phyloP scores from a whole-genome alignment of 495 filamentous ascomycete species.

The Poronia punctata region DNA sequence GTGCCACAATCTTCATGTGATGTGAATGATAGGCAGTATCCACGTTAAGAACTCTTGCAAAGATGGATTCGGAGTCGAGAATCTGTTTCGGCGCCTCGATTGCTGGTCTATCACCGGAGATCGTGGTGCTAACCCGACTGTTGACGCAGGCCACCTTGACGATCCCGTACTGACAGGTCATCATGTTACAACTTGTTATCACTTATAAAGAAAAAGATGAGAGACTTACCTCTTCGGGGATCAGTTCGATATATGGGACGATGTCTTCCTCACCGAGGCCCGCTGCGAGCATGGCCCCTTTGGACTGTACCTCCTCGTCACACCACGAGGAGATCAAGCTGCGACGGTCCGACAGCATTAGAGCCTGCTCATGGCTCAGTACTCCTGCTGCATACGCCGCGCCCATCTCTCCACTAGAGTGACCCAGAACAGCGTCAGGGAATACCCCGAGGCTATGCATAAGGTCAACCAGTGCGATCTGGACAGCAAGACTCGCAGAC shows the following conservation, averaged over 20 bases:
- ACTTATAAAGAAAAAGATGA: too few relatives aligned
- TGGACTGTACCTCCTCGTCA: too few relatives aligned
- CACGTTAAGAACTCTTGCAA: conserved; percentile 25
- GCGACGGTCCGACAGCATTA: conserved; percentile 22
- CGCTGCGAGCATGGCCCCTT: neutral
- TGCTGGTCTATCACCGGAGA: conserved; percentile 35
- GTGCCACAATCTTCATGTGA: conserved; percentile 38
- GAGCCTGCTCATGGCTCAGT: conserved; percentile 26
- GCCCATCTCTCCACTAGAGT: conserved; percentile 55
- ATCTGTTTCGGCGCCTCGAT: conserved; percentile 23
- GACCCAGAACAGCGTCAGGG: conserved; percentile 45
- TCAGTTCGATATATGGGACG: too few relatives aligned
- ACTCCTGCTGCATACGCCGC: conserved; percentile 40
- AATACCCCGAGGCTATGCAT: conserved; percentile 16
- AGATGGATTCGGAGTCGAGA: neutral
- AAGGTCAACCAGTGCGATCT: neutral
- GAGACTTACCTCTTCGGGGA: too few relatives aligned
- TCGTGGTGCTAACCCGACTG: conserved; percentile 38
- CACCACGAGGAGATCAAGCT: too few relatives aligned
- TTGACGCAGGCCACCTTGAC: conserved; percentile 42
- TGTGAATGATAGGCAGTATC: conserved; percentile 39
- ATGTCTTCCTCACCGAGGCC: neutral
- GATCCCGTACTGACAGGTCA: conserved; percentile 10
- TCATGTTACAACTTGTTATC: neutral
- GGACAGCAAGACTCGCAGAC: neutral